Percentiles rank a stretch among this genome's conserved stretches.
These are phyloP conservation scores for Ogataea trehaloabstinens DNA, from an alignment of 805 yeast species.

Conservation along the genomic window DNA sequence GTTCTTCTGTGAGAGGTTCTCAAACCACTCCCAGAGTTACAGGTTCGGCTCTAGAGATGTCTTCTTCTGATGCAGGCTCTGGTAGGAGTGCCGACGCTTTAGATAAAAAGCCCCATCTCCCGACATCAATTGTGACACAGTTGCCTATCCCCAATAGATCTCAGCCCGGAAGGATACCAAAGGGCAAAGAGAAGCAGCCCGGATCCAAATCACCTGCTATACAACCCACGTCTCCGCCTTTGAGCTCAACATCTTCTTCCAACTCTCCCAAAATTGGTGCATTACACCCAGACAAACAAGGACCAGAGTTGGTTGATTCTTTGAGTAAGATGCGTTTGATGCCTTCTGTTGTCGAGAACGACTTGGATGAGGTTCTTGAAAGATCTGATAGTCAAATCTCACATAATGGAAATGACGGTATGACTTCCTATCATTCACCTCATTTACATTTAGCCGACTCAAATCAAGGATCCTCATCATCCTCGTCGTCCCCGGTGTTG, in stretches of 20 bases:
- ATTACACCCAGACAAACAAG: constrained; percentile 8
- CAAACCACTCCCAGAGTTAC: neutral
- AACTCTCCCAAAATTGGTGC: constrained; percentile 16
- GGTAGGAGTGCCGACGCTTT: constrained; percentile 5
- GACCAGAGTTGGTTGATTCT: constrained; percentile 23
- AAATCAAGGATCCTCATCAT: constrained; percentile 1
- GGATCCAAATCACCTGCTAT: constrained; percentile 8
- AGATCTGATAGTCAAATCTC: constrained; percentile 10
- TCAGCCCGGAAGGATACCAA: neutral
- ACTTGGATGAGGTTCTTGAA: constrained; percentile 31
- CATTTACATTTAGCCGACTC: neutral
- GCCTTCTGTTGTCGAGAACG: constrained; percentile 34
- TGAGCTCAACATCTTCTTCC: constrained; percentile 16
- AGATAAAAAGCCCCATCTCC: constrained; percentile 8
- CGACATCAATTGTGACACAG: constrained; percentile 1
- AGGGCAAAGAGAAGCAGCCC: constrained; percentile 4
- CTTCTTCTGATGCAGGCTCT: neutral
- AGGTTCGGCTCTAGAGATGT: neutral
- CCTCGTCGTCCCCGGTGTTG: constrained; percentile 5
- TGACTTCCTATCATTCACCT: constrained; percentile 1
- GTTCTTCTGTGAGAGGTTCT: constrained; percentile 10
- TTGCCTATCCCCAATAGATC: constrained; percentile 1
- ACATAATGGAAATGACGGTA: constrained; percentile 2
- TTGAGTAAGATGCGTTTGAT: constrained; percentile 28
- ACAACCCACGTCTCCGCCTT: constrained; percentile 18